phyloP scores from a whole-genome alignment of 2,329 filamentous ascomycete species.

The Epichloe aotearoae region DNA sequence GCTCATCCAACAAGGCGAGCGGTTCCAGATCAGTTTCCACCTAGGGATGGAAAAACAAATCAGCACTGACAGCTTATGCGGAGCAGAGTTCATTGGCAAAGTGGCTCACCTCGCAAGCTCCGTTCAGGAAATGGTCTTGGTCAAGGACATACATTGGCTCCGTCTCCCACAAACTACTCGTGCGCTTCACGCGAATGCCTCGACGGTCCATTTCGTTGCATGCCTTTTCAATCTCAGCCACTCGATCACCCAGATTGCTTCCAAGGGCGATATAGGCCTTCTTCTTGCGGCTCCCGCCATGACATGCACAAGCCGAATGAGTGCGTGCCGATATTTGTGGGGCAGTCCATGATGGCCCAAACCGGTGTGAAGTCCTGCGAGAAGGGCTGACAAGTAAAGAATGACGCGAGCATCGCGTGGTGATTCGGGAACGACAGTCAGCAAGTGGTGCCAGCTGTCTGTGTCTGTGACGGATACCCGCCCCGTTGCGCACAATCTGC shows the following conservation, averaged over 20 bases:
- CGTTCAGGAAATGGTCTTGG: conserved; percentile 82
- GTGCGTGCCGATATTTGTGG: conserved; percentile 5
- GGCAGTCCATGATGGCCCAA: not conserved
- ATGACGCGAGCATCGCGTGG: not conserved
- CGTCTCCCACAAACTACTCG: conserved; percentile 87
- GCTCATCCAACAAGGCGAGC: conserved; percentile 59
- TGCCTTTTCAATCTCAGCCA: conserved; percentile 73
- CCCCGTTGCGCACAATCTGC: not conserved
- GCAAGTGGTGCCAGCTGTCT: not conserved
- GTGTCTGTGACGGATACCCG: not conserved
- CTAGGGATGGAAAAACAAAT: conserved; percentile 28
- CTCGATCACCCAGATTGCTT: conserved; percentile 80
- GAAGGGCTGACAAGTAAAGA: not conserved
- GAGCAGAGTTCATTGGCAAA: not conserved
- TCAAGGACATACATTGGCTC: conserved; percentile 92
- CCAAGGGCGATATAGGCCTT: conserved; percentile 76
- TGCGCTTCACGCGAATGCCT: conserved; percentile 61
- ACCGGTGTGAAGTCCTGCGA: not conserved
- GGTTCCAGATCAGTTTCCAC: conserved; percentile 69
- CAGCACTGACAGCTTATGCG: not conserved
- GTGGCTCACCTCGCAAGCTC: conserved; percentile 63
- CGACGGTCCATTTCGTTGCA: conserved; percentile 62
- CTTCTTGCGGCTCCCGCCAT: conserved; percentile 20
- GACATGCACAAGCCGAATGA: conserved; percentile 22
- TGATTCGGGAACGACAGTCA: conserved; percentile 2